Conservation (phyloP, 352 stramenopile species). For the Peronospora belbahrii region DNA sequence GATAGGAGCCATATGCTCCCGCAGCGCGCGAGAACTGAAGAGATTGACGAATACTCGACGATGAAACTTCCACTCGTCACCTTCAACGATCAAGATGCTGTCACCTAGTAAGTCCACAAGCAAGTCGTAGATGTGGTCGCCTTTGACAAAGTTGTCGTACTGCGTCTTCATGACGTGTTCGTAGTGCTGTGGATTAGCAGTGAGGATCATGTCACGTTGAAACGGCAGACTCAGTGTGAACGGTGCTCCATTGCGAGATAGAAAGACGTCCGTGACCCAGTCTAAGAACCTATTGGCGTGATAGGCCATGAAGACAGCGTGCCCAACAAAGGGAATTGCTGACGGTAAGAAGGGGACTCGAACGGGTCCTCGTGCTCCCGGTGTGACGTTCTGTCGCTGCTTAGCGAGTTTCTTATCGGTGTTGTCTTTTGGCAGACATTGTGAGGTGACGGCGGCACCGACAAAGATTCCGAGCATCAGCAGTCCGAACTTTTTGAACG, state of each 20-base stretch:
- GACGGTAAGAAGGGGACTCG: slow-evolving; percentile 22
- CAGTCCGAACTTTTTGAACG: slow-evolving; percentile 20
- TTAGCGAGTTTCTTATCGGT: slow-evolving; percentile 21
- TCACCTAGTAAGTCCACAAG: slow-evolving; percentile 54
- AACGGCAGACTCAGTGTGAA: slow-evolving; percentile 22
- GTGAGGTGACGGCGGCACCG: slow-evolving; percentile 10
- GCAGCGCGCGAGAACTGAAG: slow-evolving; percentile 52
- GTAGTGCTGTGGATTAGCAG: slow-evolving; percentile 25
- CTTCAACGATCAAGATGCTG: slow-evolving; percentile 67
- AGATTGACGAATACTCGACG: slow-evolving; percentile 84
- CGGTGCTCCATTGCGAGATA: slow-evolving; percentile 8
- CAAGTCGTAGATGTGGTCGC: slow-evolving; percentile 32
- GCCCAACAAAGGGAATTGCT: slow-evolving; percentile 24
- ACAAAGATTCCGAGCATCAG: slow-evolving; percentile 14
- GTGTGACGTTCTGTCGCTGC: slow-evolving; percentile 13
- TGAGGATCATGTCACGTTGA: slow-evolving; percentile 26
- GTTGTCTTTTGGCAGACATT: slow-evolving; percentile 14
- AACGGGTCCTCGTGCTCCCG: slow-evolving; percentile 10
- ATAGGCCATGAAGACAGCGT: slow-evolving; percentile 23
- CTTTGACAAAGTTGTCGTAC: slow-evolving; percentile 74
- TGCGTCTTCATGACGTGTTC: slow-evolving; percentile 54
- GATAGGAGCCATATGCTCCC: slow-evolving; percentile 37
- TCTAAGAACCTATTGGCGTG: slow-evolving; percentile 23
- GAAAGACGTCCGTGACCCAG: slow-evolving; percentile 24
- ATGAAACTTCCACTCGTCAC: slow-evolving; percentile 55